These are phyloP conservation scores for Trichoderma gamsii DNA, from an alignment of 495 filamentous ascomycete genomes.

Conservation along the genomic window DNA sequence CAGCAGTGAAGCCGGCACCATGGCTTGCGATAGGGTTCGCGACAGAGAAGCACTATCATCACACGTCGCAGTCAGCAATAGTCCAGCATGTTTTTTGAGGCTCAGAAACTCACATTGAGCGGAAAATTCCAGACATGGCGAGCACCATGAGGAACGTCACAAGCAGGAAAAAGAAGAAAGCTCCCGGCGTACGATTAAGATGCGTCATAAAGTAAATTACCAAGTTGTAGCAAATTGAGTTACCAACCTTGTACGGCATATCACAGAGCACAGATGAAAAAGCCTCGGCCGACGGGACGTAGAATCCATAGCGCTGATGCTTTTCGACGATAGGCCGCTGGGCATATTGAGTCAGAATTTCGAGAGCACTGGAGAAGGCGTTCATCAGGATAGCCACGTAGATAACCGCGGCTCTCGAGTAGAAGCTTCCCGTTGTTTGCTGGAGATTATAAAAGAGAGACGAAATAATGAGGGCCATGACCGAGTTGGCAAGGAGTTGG, in stretches of 20 bases:
- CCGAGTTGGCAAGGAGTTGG: slow-evolving; percentile 50
- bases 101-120: slow-evolving; percentile 50
- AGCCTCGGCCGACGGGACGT: slow-evolving; percentile 84
- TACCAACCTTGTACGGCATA: slow-evolving; percentile 60
- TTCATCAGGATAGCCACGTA: slow-evolving; percentile 66
- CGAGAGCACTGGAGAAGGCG: slow-evolving; percentile 47
- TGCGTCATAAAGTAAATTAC: slow-evolving; percentile 84
- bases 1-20: slow-evolving; percentile 41
- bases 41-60: not conserved
- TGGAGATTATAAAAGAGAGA: slow-evolving; percentile 57
- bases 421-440: slow-evolving; percentile 51
- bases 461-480: slow-evolving; percentile 57
- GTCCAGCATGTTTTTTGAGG: no score
- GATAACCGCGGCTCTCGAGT: slow-evolving; percentile 51
- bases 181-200: slow-evolving; percentile 63
- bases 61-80: no score
- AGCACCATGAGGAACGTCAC: slow-evolving; percentile 62
- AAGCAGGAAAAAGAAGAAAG: slow-evolving; percentile 75
- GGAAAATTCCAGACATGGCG: slow-evolving; percentile 75
- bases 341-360: slow-evolving; percentile 74
- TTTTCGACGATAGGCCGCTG: slow-evolving; percentile 93
- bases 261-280: slow-evolving; percentile 78
- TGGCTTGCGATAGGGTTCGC: slow-evolving; percentile 9
- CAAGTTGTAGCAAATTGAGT: slow-evolving; percentile 53
- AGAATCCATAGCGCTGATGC: slow-evolving; percentile 81